phyloP scores from a whole-genome alignment of 371 early-diverging fungal species.

The Chytridium lagenaria region DNA sequence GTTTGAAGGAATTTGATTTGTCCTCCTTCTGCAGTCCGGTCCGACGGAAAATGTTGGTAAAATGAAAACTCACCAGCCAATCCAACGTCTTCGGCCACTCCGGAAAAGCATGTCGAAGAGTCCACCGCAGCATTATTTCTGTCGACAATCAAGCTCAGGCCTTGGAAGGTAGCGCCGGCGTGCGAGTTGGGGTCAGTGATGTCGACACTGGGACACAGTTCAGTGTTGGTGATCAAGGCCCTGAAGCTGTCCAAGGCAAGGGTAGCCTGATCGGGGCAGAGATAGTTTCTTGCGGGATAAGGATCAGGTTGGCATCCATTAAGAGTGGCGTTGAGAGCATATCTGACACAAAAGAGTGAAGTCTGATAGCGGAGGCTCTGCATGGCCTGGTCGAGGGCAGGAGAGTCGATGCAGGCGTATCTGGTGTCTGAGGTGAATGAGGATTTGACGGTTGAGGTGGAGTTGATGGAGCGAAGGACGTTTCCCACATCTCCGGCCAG shows the following conservation, averaged over 20 bases:
- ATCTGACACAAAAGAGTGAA: background rate
- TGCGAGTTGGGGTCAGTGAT: background rate
- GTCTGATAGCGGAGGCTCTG: background rate
- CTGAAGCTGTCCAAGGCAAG: background rate
- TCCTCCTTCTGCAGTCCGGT: too few species aligned
- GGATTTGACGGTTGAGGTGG: background rate
- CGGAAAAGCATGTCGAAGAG: background rate
- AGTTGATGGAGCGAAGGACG: constrained; percentile 11
- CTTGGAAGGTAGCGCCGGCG: background rate
- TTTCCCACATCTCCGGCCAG: background rate
- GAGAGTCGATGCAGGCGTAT: constrained; percentile 1
- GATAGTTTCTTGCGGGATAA: background rate
- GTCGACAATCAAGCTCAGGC: background rate
- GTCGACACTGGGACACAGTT: background rate
- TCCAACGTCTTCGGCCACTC: background rate
- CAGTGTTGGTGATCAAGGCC: constrained; percentile 3
- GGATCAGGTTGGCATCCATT: background rate
- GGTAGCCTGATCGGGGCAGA: background rate
- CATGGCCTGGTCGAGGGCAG: background rate
- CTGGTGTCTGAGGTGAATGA: background rate
- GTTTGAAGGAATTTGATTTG: too few species aligned
- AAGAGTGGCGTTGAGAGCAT: background rate
- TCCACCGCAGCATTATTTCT: background rate
- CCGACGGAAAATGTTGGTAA: background rate
- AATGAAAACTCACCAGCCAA: constrained; percentile 3